A percentile compares a stretch with the other conserved stretches of the same genome.
Conservation (phyloP, 2,329 filamentous ascomycete genomes). For the Exophiala phaeomuriformis region DNA sequence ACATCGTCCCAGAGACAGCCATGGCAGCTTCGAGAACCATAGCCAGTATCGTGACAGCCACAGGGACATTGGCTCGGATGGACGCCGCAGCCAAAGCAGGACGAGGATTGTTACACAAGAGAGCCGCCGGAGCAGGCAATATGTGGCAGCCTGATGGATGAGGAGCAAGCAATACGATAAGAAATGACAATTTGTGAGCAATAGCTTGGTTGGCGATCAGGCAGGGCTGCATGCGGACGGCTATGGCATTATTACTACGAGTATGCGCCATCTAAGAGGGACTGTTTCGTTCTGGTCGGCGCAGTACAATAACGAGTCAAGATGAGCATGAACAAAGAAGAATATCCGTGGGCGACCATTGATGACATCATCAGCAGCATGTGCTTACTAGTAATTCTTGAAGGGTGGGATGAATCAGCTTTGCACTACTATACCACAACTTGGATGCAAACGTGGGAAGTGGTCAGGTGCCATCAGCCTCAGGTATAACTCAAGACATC, state of each 20-base stretch:
- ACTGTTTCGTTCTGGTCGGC: no score
- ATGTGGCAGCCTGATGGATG: not conserved
- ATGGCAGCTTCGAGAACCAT: slow-evolving; percentile 4
- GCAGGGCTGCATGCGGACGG: no score
- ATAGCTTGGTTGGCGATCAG: no score
- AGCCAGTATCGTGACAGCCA: slow-evolving; percentile 5
- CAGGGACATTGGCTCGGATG: slow-evolving; percentile 1
- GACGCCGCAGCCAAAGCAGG: slow-evolving; percentile 17
- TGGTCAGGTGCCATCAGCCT: no score
- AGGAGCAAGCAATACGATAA: not conserved
- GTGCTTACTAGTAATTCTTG: not conserved
- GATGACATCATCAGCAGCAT: not conserved
- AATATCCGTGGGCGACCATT: not conserved
- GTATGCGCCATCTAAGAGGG: no score
- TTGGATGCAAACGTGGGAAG: no score
- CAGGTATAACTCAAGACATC: no score
- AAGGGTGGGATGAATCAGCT: no score
- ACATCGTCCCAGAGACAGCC: slow-evolving; percentile 12
- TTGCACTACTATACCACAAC: no score
- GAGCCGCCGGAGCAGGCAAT: slow-evolving; percentile 9
- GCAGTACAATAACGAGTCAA: no score
- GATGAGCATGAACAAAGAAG: not conserved
- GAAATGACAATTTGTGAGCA: not conserved
- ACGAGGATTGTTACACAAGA: slow-evolving; percentile 16
- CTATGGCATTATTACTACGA: no score